Percentiles rank a stretch among this genome's conserved stretches.
Conservation (phyloP, 2,329 filamentous ascomycete species). For the Macroventuria anomochaeta region DNA sequence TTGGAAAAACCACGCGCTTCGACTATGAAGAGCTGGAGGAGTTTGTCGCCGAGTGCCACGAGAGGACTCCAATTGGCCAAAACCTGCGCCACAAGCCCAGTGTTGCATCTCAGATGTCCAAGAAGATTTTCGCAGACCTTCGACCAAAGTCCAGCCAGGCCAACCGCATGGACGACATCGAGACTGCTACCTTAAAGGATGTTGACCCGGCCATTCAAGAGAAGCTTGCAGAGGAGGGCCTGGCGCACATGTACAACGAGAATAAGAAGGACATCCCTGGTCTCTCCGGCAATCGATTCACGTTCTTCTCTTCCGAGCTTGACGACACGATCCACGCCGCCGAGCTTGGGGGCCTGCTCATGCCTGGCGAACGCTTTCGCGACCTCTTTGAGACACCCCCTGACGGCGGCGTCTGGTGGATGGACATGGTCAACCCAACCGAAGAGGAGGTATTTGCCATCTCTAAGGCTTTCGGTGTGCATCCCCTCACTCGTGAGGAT, state of each 20-base stretch:
- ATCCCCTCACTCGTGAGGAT: slow-evolving; percentile 94
- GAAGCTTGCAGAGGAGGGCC: slow-evolving; percentile 51
- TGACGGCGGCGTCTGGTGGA: slow-evolving; percentile 93
- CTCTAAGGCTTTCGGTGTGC: slow-evolving; percentile 93
- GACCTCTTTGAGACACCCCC: slow-evolving; percentile 79
- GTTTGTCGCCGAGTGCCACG: slow-evolving; percentile 72
- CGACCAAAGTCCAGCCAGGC: slow-evolving; percentile 53
- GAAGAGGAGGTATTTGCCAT: slow-evolving; percentile 87
- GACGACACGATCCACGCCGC: slow-evolving; percentile 92
- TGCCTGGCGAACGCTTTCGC: slow-evolving; percentile 87
- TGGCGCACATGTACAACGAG: slow-evolving; percentile 44
- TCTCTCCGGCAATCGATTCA: slow-evolving; percentile 74
- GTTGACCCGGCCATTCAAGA: slow-evolving; percentile 50
- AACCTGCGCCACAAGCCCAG: slow-evolving; percentile 49
- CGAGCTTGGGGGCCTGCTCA: slow-evolving; percentile 84
- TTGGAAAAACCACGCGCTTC: slow-evolving; percentile 79
- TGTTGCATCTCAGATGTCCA: slow-evolving; percentile 52
- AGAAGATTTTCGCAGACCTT: slow-evolving; percentile 68
- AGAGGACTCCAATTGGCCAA: slow-evolving; percentile 55
- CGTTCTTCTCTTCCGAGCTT: slow-evolving; percentile 94
- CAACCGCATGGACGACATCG: slow-evolving; percentile 47
- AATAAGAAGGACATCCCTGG: slow-evolving; percentile 52
- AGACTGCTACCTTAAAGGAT: slow-evolving; percentile 38
- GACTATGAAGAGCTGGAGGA: slow-evolving; percentile 95
- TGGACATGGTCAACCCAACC: slow-evolving; percentile 89